A percentile compares a stretch with the other conserved stretches of the same genome.
These are phyloP conservation scores for Adansonia digitata DNA, from an alignment of 345 rosid genomes.

Conservation along the genomic window DNA sequence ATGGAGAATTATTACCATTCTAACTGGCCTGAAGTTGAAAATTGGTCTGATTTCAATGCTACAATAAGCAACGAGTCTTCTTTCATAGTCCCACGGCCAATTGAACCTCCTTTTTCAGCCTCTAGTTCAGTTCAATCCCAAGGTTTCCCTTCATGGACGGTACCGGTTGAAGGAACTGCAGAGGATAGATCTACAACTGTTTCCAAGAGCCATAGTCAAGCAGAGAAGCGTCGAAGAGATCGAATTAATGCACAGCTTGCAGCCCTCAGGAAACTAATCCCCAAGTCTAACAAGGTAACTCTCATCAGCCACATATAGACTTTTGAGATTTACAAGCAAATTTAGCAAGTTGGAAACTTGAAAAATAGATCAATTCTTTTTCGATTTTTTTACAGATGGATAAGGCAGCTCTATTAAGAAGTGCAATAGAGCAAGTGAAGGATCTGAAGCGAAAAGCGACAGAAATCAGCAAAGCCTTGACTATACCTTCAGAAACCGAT, in stretches of 20 bases:
- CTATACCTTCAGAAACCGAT: slow-evolving; percentile 64
- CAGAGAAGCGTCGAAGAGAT: slow-evolving; percentile 90
- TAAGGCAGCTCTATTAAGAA: slow-evolving; percentile 82
- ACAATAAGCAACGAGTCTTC: slow-evolving; percentile 12
- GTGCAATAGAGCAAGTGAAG: slow-evolving; percentile 65
- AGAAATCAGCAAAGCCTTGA: slow-evolving; percentile 39
- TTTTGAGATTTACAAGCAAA: background rate
- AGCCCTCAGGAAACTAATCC: slow-evolving; percentile 74
- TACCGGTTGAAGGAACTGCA: slow-evolving; percentile 22
- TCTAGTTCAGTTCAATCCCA: slow-evolving; percentile 12
- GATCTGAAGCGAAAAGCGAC: slow-evolving; percentile 62
- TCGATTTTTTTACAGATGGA: slow-evolving; percentile 51
- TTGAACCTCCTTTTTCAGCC: slow-evolving; percentile 1
- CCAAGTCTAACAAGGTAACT: slow-evolving; percentile 82
- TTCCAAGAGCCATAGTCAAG: slow-evolving; percentile 72
- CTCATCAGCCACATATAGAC: background rate
- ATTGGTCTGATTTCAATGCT: slow-evolving; percentile 14
- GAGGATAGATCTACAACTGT: slow-evolving; percentile 32
- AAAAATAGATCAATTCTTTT: background rate
- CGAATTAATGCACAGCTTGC: slow-evolving; percentile 81
- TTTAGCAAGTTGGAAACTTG: too few relatives aligned
- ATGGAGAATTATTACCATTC: slow-evolving; percentile 31
- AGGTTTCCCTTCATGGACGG: slow-evolving; percentile 23
- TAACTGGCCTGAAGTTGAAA: slow-evolving; percentile 14
- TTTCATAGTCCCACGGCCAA: slow-evolving; percentile 20